phyloP scores from a whole-genome alignment of 2,329 filamentous ascomycete genomes.

The Botryotinia globosa region DNA sequence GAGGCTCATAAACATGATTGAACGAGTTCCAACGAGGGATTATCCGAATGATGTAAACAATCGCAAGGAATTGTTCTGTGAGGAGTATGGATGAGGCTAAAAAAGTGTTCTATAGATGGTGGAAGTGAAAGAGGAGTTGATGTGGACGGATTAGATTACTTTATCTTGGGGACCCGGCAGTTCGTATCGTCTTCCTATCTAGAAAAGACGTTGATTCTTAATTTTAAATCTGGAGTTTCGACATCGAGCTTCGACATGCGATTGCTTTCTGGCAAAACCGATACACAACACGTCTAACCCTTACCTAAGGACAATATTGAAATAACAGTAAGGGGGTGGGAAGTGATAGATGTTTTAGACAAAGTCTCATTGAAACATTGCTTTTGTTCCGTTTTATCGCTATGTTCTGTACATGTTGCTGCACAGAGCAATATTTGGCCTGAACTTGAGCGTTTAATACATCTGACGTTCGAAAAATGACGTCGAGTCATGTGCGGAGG shows the following conservation, averaged over 20 bases:
- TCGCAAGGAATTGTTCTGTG: neutral
- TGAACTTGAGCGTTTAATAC: neutral
- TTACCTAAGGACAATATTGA: neutral
- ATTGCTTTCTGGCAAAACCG: neutral
- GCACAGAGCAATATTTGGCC: neutral
- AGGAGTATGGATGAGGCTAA: neutral
- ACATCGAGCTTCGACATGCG: neutral
- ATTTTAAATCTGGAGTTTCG: neutral
- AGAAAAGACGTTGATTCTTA: neutral
- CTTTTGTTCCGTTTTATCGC: neutral
- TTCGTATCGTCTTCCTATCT: neutral
- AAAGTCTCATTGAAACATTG: neutral
- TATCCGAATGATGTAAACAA: neutral
- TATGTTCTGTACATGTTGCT: neutral
- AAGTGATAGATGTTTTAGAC: neutral
- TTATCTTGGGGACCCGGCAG: neutral
- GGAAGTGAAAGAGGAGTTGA: neutral
- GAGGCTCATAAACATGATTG: neutral
- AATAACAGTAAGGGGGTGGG: neutral
- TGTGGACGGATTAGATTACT: neutral
- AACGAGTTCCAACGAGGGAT: neutral
- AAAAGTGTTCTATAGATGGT: neutral
- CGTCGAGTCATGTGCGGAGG: neutral
- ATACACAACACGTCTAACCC: neutral
- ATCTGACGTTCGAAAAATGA: neutral